Percentiles rank a stretch among this genome's conserved stretches.
Evolutionary conservation across 2,329 filamentous ascomycete species (phyloP).

Genomic region (Calonectria crousiana): DNA sequence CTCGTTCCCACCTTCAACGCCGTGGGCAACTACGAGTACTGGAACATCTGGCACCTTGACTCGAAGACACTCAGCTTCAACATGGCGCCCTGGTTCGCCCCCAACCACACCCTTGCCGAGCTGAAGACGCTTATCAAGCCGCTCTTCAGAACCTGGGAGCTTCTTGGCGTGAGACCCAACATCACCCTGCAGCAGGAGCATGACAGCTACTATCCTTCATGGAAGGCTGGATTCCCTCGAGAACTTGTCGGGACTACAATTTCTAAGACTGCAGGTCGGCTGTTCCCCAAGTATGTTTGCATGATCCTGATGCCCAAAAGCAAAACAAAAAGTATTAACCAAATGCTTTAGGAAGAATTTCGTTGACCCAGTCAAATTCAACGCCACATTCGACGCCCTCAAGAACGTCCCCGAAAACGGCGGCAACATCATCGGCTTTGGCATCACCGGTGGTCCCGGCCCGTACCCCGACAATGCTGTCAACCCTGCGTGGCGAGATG

Average conservation of each 20-base stretch:
- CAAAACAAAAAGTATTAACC: not conserved
- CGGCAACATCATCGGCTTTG: constrained; percentile 55
- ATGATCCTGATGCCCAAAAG: rapidly evolving
- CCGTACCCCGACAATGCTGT: constrained; percentile 55
- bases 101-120: constrained; percentile 32
- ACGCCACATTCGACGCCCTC: constrained; percentile 51
- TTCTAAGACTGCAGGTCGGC: constrained; percentile 38
- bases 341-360: constrained; percentile 29
- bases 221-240: constrained; percentile 37
- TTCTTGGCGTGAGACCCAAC: constrained; percentile 25
- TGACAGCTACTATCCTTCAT: constrained; percentile 33
- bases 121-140: constrained; percentile 24
- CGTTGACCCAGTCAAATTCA: constrained; percentile 42
- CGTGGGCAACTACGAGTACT: constrained; percentile 39
- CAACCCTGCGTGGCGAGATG: constrained; percentile 63
- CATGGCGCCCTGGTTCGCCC: constrained; percentile 40
- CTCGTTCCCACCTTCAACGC: constrained; percentile 33
- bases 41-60: constrained; percentile 32
- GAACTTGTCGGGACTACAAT: constrained; percentile 27
- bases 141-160: constrained; percentile 29
- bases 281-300: constrained; percentile 33
- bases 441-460: constrained; percentile 49
- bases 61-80: constrained; percentile 28
- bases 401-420: constrained; percentile 55
- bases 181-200: constrained; percentile 30